Evolutionary conservation across 768 basidiomycete species (phyloP).

Genomic region (Xerocomellus chrysenteron): DNA sequence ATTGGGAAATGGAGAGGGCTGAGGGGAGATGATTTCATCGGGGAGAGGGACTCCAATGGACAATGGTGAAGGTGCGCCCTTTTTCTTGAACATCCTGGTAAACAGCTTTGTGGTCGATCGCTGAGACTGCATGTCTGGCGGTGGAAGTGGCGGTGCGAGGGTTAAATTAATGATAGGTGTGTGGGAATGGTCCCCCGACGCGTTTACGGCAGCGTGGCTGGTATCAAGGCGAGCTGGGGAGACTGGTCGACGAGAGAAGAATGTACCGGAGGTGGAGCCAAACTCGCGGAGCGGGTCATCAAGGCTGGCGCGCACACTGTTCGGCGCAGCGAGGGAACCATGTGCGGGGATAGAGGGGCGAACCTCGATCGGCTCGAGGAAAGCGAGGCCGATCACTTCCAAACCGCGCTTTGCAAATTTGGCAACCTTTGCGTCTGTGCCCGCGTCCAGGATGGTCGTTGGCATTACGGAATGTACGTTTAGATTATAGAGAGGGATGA

Average conservation of each 20-base stretch:
- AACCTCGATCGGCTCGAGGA: slow-evolving; percentile 81
- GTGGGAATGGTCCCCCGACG: not conserved
- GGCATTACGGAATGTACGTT: slow-evolving; percentile 87
- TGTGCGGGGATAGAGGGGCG: slow-evolving; percentile 36
- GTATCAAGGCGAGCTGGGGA: slow-evolving; percentile 11
- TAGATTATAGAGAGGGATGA: slow-evolving; percentile 84
- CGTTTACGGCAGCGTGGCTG: not conserved
- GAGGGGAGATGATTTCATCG: slow-evolving; percentile 18
- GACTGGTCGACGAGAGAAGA: slow-evolving; percentile 7
- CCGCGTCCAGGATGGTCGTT: slow-evolving; percentile 83
- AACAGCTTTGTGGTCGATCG: slow-evolving; percentile 60
- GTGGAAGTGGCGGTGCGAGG: slow-evolving; percentile 14
- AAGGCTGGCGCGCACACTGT: slow-evolving; percentile 32
- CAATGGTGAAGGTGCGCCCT: slow-evolving; percentile 25
- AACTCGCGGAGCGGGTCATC: slow-evolving; percentile 24
- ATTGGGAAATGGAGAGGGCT: slow-evolving; percentile 14
- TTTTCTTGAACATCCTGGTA: slow-evolving; percentile 69
- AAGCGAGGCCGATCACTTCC: slow-evolving; percentile 73
- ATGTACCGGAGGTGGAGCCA: slow-evolving; percentile 7
- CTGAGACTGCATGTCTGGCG: slow-evolving; percentile 23
- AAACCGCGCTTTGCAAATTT: slow-evolving; percentile 71
- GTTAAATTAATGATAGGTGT: slow-evolving; percentile 17
- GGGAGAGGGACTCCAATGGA: slow-evolving; percentile 28
- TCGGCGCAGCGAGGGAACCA: slow-evolving; percentile 6
- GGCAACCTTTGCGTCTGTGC: slow-evolving; percentile 84